Evolutionary conservation across 495 filamentous ascomycete genomes (phyloP).

Genomic region (Tuber magnatum): DNA sequence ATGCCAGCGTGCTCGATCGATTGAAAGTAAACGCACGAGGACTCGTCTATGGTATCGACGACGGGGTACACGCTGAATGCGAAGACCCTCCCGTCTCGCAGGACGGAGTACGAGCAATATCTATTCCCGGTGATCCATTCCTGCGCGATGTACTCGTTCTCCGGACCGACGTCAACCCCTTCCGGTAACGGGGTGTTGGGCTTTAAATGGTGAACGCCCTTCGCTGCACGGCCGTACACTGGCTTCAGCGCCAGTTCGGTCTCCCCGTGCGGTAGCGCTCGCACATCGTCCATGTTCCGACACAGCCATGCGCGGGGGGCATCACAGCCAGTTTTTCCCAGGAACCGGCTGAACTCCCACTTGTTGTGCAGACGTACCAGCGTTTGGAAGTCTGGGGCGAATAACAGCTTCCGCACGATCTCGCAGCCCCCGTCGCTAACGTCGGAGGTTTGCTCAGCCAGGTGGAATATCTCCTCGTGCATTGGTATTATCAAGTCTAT

Average conservation of each 20-base stretch:
- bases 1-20: constrained; percentile 28
- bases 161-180: constrained; percentile 9
- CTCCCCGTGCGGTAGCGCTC: constrained; percentile 10
- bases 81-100: constrained; percentile 19
- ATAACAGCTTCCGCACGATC: constrained; percentile 21
- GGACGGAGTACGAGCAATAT: constrained; percentile 36
- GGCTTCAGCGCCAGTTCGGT: constrained; percentile 40
- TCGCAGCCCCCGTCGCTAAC: not conserved
- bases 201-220: constrained; percentile 33
- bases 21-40: constrained; percentile 37
- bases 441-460: constrained; percentile 25
- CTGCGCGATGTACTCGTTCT: constrained; percentile 39
- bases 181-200: constrained; percentile 15
- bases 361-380: constrained; percentile 41
- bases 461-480: constrained; percentile 42
- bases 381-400: constrained; percentile 29
- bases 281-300: constrained; percentile 13
- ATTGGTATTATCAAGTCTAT: constrained; percentile 42
- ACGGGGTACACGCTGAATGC: constrained; percentile 38
- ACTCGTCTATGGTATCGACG: constrained; percentile 38
- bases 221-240: constrained; percentile 36
- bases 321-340: constrained; percentile 27
- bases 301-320: constrained; percentile 30
- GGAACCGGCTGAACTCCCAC: constrained; percentile 33
- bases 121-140: constrained; percentile 36